These are phyloP conservation scores for Edhazardia aedis DNA, from an alignment of 371 early-diverging fungal genomes.

Conservation along the genomic window DNA sequence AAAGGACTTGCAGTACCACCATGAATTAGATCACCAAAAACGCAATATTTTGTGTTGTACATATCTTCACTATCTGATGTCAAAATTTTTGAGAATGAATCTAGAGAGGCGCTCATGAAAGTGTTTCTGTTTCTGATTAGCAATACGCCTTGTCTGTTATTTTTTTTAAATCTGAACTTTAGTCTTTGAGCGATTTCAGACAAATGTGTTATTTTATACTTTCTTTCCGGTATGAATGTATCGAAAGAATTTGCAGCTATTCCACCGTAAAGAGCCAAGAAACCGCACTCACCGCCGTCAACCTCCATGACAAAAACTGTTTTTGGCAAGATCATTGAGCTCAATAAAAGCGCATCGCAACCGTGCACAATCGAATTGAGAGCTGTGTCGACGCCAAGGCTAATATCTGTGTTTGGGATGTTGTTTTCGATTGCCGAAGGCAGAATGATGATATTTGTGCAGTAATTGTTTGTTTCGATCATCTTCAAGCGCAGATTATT, in stretches of 20 bases:
- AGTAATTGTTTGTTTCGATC: background rate
- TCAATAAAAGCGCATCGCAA: slow-evolving; percentile 73
- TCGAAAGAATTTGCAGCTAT: slow-evolving; percentile 69
- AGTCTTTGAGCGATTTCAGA: slow-evolving; percentile 27
- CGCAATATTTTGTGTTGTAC: slow-evolving; percentile 69
- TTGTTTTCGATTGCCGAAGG: slow-evolving; percentile 91
- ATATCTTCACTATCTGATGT: slow-evolving; percentile 68
- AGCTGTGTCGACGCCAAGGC: slow-evolving; percentile 83
- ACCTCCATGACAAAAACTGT: slow-evolving; percentile 89
- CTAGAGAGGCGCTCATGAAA: slow-evolving; percentile 48
- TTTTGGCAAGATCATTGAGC: slow-evolving; percentile 62
- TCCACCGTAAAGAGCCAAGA: slow-evolving; percentile 67
- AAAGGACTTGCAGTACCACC: slow-evolving; percentile 77
- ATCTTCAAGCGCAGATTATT: slow-evolving; percentile 14
- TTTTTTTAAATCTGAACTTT: slow-evolving; percentile 16
- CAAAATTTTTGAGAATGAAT: slow-evolving; percentile 62
- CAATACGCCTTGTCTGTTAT: slow-evolving; percentile 12
- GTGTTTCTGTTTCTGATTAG: slow-evolving; percentile 32
- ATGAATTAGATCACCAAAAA: slow-evolving; percentile 82
- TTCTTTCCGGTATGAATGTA: slow-evolving; percentile 59
- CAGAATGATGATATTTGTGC: slow-evolving; percentile 66
- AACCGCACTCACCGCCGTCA: slow-evolving; percentile 81
- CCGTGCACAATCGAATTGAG: slow-evolving; percentile 73
- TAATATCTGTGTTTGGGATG: slow-evolving; percentile 82
- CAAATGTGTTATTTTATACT: slow-evolving; percentile 26